Percentiles rank a stretch among this genome's conserved stretches.
phyloP scores from a whole-genome alignment of 257 asterid species.

The Lycium ferocissimum region DNA sequence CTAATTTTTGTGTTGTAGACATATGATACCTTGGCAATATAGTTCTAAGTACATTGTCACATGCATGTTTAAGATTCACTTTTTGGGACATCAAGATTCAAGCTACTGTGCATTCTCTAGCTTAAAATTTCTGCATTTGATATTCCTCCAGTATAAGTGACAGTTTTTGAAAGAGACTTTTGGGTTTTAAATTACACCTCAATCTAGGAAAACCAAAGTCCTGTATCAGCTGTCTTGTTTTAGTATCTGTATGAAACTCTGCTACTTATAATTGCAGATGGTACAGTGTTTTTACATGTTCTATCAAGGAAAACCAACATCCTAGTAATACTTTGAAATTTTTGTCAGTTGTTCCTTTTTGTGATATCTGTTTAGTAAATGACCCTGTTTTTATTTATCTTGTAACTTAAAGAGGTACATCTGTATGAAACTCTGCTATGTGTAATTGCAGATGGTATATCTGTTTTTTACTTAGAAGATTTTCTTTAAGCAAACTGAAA shows the following conservation, averaged over 20 bases:
- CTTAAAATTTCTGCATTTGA: neutral
- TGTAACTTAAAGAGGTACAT: no score
- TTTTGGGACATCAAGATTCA: neutral
- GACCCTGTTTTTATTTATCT: no score
- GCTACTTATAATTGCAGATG: slow-evolving; percentile 55
- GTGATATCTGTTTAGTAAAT: no score
- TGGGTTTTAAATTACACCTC: neutral
- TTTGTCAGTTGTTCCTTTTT: no score
- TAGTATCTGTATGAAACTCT: neutral
- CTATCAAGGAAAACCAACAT: neutral
- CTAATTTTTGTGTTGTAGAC: neutral
- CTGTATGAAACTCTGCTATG: no score
- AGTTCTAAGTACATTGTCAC: neutral
- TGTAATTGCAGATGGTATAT: no score
- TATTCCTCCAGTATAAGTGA: neutral
- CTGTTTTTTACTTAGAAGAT: no score
- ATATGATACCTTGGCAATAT: neutral
- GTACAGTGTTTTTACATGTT: slow-evolving; percentile 48
- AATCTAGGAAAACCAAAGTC: neutral
- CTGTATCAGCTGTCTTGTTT: neutral
- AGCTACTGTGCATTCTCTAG: neutral
- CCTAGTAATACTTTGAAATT: no score
- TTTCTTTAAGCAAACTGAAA: no score
- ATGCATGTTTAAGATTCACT: neutral
- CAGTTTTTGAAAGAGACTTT: neutral